Evolutionary conservation across 2,329 filamentous ascomycete genomes (phyloP).

Genomic region (Gnomoniopsis sp.): DNA sequence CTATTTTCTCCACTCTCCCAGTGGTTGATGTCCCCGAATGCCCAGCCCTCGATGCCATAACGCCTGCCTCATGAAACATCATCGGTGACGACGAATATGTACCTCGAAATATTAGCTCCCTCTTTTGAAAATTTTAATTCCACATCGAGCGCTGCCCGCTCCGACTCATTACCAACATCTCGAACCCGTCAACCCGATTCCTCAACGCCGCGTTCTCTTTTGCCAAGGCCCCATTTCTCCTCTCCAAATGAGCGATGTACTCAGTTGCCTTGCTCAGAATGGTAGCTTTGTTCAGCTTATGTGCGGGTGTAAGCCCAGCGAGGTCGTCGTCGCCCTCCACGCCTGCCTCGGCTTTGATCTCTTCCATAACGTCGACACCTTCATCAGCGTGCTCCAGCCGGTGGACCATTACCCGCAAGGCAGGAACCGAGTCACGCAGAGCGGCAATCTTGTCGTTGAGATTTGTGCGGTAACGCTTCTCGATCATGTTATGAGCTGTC

Average conservation of each 20-base stretch:
- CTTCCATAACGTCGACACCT: constrained; percentile 24
- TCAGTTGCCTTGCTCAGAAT: constrained; percentile 38
- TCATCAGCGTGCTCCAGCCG: constrained; percentile 33
- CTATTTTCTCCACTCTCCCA: not conserved
- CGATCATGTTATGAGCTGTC: constrained; percentile 96
- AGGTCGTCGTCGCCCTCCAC: constrained; percentile 74
- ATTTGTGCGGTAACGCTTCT: constrained; percentile 94
- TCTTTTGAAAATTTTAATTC: constrained; percentile 13
- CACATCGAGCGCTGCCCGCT: constrained; percentile 18
- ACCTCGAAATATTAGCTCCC: not conserved
- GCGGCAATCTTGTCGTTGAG: constrained; percentile 96
- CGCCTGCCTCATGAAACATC: not conserved
- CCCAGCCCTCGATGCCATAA: not conserved
- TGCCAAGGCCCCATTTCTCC: constrained; percentile 35
- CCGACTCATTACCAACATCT: constrained; percentile 29
- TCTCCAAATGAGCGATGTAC: constrained; percentile 33
- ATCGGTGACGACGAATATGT: not conserved
- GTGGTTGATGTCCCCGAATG: not conserved
- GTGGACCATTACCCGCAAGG: constrained; percentile 44
- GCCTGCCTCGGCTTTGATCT: constrained; percentile 58
- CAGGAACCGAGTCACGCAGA: constrained; percentile 68
- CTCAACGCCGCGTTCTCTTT: constrained; percentile 44
- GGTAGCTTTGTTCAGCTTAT: constrained; percentile 97
- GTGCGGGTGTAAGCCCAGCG: constrained; percentile 78
- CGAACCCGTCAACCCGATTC: constrained; percentile 28